phyloP scores from a whole-genome alignment of 2,329 filamentous ascomycete species.

The Septoria linicola region DNA sequence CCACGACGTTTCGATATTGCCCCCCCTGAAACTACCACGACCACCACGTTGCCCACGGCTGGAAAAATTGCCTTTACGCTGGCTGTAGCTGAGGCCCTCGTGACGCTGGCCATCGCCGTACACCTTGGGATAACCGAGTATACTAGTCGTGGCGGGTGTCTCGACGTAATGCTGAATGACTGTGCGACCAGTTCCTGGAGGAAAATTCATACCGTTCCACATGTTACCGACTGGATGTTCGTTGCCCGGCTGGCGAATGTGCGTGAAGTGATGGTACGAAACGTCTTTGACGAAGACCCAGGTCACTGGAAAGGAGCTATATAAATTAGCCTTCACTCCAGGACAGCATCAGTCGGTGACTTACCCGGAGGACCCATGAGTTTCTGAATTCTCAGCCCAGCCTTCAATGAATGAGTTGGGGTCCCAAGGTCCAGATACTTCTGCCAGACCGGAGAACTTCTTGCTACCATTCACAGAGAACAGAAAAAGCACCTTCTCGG shows the following conservation, averaged over 20 bases:
- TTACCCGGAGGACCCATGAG: conserved; percentile 17
- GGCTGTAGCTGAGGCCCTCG: conserved; percentile 2
- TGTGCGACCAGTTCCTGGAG: conserved; percentile 27
- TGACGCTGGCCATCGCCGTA: conserved; percentile 17
- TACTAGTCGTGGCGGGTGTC: conserved; percentile 24
- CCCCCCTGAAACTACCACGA: conserved; percentile 19
- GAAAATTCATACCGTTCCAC: conserved; percentile 38
- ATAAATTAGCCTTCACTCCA: conserved; percentile 12
- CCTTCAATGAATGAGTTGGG: conserved; percentile 21
- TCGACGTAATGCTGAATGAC: conserved; percentile 33
- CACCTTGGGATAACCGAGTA: conserved; percentile 24
- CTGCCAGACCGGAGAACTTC: conserved; percentile 35
- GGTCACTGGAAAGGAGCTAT: conserved; percentile 31
- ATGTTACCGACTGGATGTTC: conserved; percentile 33
- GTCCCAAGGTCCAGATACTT: conserved; percentile 32
- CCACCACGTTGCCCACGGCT: conserved; percentile 17
- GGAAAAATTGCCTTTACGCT: conserved; percentile 9
- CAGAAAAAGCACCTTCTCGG: conserved; percentile 32
- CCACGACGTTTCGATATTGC: conserved; percentile 9
- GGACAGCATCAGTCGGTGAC: conserved; percentile 5
- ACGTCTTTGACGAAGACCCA: conserved; percentile 37
- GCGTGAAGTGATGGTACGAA: conserved; percentile 28
- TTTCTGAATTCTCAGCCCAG: conserved; percentile 24
- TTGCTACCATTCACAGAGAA: conserved; percentile 35
- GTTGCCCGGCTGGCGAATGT: conserved; percentile 29